Conservation (phyloP, 2,329 filamentous ascomycete species). For the Knoxdaviesia capensis region DNA sequence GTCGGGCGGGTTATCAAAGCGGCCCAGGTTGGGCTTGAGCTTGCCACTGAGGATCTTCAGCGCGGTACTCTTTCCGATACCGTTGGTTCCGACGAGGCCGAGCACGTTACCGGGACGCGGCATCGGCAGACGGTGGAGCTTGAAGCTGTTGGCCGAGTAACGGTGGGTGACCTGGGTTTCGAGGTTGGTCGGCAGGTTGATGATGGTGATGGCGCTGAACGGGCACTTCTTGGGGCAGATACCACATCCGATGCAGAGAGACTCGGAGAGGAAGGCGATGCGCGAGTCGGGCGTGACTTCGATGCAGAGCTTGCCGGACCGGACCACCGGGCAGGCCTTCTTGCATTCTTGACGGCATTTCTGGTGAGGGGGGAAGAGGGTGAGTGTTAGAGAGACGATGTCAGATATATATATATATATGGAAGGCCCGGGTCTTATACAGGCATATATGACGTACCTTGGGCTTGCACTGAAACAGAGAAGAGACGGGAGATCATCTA, state of each 20-base stretch:
- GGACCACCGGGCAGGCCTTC: constrained; percentile 92
- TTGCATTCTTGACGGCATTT: constrained; percentile 99
- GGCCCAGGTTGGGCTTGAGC: constrained; percentile 91
- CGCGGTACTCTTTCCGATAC: constrained; percentile 99
- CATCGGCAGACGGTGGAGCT: constrained; percentile 91
- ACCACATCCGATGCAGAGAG: constrained; percentile 92
- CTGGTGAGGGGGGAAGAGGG: constrained; percentile 21
- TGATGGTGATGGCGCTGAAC: constrained; percentile 97
- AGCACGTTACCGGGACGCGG: constrained; percentile 88
- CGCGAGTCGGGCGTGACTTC: constrained; percentile 77
- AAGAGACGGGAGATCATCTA: constrained; percentile 16
- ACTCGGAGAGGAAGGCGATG: constrained; percentile 95
- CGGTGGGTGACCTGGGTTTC: constrained; percentile 96
- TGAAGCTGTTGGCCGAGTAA: constrained; percentile 99
- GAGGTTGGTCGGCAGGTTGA: constrained; percentile 98
- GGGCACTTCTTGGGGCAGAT: constrained; percentile 99
- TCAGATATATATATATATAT: constrained; percentile 4
- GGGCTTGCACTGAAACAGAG: constrained; percentile 51
- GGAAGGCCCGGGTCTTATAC: background rate
- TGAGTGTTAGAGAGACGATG: background rate
- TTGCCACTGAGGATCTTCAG: constrained; percentile 97
- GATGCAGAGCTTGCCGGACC: constrained; percentile 93
- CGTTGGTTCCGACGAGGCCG: constrained; percentile 94
- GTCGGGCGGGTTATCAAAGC: constrained; percentile 89
- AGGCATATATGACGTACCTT: constrained; percentile 33